Conservation (phyloP, 2,329 filamentous ascomycete species). For the Eutypa lata region DNA sequence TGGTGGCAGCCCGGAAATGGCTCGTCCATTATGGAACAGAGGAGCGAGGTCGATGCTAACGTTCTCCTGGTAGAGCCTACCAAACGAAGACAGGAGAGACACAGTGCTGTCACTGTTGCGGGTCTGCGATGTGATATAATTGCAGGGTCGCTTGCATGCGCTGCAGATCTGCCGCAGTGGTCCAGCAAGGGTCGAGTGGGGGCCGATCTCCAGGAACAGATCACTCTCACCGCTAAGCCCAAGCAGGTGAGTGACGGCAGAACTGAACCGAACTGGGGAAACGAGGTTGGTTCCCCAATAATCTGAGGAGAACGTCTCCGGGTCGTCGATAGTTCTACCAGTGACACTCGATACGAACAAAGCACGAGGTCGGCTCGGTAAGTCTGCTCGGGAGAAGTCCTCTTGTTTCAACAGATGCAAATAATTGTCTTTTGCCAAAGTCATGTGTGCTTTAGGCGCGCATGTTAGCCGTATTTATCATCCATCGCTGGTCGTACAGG, state of each 20-base stretch:
- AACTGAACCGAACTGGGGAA: conserved; percentile 27
- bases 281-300: conserved; percentile 26
- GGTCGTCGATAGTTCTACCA: conserved; percentile 19
- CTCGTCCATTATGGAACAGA: conserved; percentile 11
- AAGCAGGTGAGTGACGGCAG: conserved; percentile 29
- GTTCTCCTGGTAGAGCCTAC: conserved; percentile 15
- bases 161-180: conserved; percentile 19
- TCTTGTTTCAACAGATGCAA: conserved; percentile 9
- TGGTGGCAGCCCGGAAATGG: conserved; percentile 13
- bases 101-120: conserved; percentile 10
- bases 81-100: conserved; percentile 13
- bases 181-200: conserved; percentile 19
- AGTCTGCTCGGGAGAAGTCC: conserved; percentile 4
- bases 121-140: conserved; percentile 13
- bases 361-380: not conserved
- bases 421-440: conserved; percentile 7
- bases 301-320: conserved; percentile 9
- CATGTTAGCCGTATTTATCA: conserved; percentile 12
- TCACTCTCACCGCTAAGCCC: conserved; percentile 10
- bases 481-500: conserved; percentile 7
- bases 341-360: conserved; percentile 25
- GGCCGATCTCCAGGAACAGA: conserved; percentile 20
- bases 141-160: conserved; percentile 13
- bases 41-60: conserved; percentile 11
- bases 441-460: conserved; percentile 9